A percentile compares a stretch with the other conserved stretches of the same genome.
phyloP scores from a whole-genome alignment of 495 filamentous ascomycete species.

The Xylaria flabelliformis region DNA sequence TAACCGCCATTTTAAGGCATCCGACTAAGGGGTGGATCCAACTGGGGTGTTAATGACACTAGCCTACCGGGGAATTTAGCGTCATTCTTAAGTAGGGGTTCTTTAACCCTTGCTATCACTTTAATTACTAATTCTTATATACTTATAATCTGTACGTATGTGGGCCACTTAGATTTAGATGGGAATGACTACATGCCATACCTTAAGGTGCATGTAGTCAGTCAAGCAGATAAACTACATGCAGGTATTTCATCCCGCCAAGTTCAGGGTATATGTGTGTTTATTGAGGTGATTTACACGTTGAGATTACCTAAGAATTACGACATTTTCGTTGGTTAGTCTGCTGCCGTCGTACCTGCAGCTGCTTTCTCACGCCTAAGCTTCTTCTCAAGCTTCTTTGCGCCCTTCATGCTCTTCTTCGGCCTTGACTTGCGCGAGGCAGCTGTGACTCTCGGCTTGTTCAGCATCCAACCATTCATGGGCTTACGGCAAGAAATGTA shows the following conservation, averaged over 20 bases:
- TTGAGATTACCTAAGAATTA: neutral
- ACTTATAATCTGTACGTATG: neutral
- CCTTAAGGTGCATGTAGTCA: neutral
- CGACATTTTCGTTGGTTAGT: neutral
- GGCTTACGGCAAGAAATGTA: constrained; percentile 72
- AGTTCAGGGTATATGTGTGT: neutral
- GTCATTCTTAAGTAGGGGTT: neutral
- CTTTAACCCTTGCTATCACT: neutral
- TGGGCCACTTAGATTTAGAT: neutral
- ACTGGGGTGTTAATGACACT: too few species aligned
- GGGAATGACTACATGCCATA: neutral
- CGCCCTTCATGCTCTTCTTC: constrained; percentile 65
- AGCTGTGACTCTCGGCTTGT: constrained; percentile 41
- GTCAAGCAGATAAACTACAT: neutral
- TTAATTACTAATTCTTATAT: constrained; percentile 1
- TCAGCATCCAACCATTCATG: constrained; percentile 73
- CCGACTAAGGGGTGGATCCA: too few species aligned
- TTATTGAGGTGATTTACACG: constrained; percentile 1
- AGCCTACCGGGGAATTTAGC: neutral
- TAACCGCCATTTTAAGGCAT: too few species aligned
- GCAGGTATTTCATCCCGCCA: neutral
- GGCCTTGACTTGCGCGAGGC: constrained; percentile 44
- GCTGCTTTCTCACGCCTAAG: constrained; percentile 31
- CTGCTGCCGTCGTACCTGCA: neutral
- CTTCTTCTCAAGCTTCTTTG: constrained; percentile 58